These are phyloP conservation scores for Trichothecium roseum DNA, from an alignment of 2,329 filamentous ascomycete species.

Conservation along the genomic window DNA sequence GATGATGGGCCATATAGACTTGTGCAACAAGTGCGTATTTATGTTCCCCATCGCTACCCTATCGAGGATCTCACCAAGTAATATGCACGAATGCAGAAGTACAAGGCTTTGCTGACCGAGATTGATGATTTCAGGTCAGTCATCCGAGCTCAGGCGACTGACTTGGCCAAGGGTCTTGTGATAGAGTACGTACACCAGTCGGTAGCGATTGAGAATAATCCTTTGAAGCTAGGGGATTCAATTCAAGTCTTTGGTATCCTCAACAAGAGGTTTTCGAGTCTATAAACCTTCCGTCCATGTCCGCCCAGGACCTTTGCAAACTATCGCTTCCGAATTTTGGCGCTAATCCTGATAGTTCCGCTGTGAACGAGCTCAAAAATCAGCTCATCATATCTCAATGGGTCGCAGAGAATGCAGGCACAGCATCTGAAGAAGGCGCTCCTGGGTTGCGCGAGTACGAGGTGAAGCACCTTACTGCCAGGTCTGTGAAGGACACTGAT, in stretches of 20 bases:
- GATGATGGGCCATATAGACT: conserved; percentile 3
- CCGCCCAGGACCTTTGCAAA: conserved; percentile 2
- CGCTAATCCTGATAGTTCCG: neutral
- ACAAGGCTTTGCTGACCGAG: too few relatives aligned
- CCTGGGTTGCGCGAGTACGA: conserved; percentile 8
- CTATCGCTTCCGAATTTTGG: neutral
- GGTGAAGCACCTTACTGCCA: conserved; percentile 5
- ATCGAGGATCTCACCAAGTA: too few relatives aligned
- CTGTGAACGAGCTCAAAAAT: conserved; percentile 9
- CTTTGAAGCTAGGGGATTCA: conserved; percentile 5
- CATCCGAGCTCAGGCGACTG: conserved; percentile 1
- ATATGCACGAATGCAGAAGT: too few relatives aligned
- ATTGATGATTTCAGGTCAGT: conserved; percentile 4
- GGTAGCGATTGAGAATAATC: conserved; percentile 11
- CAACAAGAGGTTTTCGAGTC: neutral
- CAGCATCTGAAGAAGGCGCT: conserved; percentile 7
- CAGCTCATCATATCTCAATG: conserved; percentile 12
- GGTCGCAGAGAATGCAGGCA: conserved; percentile 8
- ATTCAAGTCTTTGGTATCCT: conserved; percentile 6
- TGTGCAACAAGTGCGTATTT: neutral
- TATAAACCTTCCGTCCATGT: conserved; percentile 1
- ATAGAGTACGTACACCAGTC: conserved; percentile 12
- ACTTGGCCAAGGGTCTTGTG: conserved; percentile 6
- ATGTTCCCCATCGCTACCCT: too few relatives aligned
- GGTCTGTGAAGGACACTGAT: conserved; percentile 7